A percentile compares a stretch with the other conserved stretches of the same genome.
Conservation (phyloP, 2,329 filamentous ascomycete genomes). For the Aspergillus texensis region DNA sequence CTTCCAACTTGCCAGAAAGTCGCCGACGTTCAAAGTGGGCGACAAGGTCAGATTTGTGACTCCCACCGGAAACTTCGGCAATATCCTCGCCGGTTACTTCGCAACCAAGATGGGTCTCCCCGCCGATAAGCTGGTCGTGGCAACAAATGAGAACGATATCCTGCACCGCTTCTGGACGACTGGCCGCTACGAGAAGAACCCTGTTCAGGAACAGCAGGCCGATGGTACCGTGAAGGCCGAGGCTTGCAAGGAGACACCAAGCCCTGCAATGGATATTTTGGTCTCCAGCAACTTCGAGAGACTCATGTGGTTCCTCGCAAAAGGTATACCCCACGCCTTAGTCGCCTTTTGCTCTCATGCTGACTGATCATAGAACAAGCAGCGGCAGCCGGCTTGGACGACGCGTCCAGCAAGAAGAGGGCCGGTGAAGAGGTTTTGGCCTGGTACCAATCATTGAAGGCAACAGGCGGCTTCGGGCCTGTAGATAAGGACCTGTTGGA, state of each 20-base stretch:
- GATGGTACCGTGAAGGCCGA: constrained; percentile 1
- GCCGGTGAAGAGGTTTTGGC: constrained; percentile 11
- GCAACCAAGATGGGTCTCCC: constrained; percentile 88
- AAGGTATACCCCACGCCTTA: constrained; percentile 43
- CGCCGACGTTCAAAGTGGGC: constrained; percentile 62
- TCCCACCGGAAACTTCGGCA: constrained; percentile 94
- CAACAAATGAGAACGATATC: constrained; percentile 71
- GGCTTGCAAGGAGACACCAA: constrained; percentile 74
- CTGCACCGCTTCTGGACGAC: constrained; percentile 76
- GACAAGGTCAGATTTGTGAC: constrained; percentile 75
- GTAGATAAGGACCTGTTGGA: constrained; percentile 40
- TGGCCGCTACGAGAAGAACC: constrained; percentile 12
- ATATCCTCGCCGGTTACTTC: constrained; percentile 88
- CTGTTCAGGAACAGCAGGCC: background rate
- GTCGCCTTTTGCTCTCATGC: background rate
- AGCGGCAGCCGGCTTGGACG: constrained; percentile 63
- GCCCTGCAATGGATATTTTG: constrained; percentile 96
- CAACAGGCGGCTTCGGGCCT: constrained; percentile 10
- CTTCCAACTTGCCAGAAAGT: constrained; percentile 69
- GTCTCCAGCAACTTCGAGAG: constrained; percentile 97
- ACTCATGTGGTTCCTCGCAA: constrained; percentile 79
- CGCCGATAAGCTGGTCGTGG: constrained; percentile 73
- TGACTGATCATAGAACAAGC: constrained; percentile 29
- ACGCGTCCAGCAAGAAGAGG: constrained; percentile 43
- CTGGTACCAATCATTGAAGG: constrained; percentile 12